phyloP scores from a whole-genome alignment of 352 stramenopile genomes.

The Pelagophyceae sp. region DNA sequence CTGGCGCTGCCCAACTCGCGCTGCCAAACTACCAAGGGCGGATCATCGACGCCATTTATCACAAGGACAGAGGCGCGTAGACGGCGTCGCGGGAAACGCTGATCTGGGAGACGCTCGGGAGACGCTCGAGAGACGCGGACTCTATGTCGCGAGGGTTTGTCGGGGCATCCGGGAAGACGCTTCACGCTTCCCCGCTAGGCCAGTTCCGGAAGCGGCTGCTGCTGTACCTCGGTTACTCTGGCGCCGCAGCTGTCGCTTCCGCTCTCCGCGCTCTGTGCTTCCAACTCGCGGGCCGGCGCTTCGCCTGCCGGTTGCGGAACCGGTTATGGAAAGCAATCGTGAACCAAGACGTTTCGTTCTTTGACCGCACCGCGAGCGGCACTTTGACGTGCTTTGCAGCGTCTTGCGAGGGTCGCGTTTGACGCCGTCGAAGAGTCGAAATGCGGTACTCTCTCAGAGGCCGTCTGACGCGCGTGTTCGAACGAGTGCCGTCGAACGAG shows the following conservation, averaged over 20 bases:
- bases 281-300: slow-evolving; percentile 26
- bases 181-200: slow-evolving; percentile 13
- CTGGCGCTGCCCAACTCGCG: slow-evolving; percentile 27
- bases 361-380: slow-evolving; percentile 32
- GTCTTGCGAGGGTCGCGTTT: too few species aligned
- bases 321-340: slow-evolving; percentile 43
- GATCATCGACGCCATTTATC: slow-evolving; percentile 38
- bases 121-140: too few species aligned
- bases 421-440: too few species aligned
- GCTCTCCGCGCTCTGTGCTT: slow-evolving; percentile 30
- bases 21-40: slow-evolving; percentile 35
- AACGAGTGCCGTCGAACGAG: too few species aligned
- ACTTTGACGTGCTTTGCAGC: too few species aligned
- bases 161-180: too few species aligned
- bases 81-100: too few species aligned
- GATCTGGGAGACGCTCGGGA: too few species aligned
- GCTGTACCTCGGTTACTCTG: slow-evolving; percentile 28
- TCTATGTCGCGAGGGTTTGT: too few species aligned
- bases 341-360: slow-evolving; percentile 33
- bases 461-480: too few species aligned
- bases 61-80: too few species aligned
- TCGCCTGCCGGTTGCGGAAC: slow-evolving; percentile 38
- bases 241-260: slow-evolving; percentile 23
- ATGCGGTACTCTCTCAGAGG: too few species aligned
- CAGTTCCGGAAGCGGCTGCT: slow-evolving; percentile 29